Evolutionary conservation across 2,329 filamentous ascomycete species (phyloP), one percentile per base, ranked within the genome.

Genomic region (Aspergillus thermomutatus): DNA sequence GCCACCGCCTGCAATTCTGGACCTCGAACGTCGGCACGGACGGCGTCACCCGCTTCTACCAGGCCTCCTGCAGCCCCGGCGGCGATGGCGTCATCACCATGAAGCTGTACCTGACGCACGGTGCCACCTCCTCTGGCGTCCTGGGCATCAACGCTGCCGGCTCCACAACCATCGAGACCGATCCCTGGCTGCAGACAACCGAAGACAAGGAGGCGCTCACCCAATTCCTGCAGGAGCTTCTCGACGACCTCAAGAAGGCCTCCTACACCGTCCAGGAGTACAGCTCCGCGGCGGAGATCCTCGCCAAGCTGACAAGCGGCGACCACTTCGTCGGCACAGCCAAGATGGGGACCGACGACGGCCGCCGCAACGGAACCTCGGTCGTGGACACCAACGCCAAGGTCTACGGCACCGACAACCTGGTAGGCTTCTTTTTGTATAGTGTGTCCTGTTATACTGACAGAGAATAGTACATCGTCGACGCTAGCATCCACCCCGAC

Each of bases 401-500:
- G 72, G 84, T 89, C 5, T 88, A 84, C 65, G 86, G 86, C 40
- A 88, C 83, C 0, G 84, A 88, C 65, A 89, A 89, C 72, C 75
- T 88, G 60, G 63, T 64, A 59, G 49, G 60, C n/a, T 46, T 27
- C 43, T 17, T 31, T 4, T 28, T n/a, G 21, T 21, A n/a, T 28
- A 25, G n/a, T 23, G 9, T 17, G n/a, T 14, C 37, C 3, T 2
- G 7, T 19, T 10, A 6, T 25, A 40, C 46, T 58, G 34, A 55
- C 7, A 47, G 4, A 11, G 9, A 28, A 6, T 43, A 64, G 47
- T 88, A 86, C 64, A 82, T 89, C 14, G 84, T 89, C 3, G 87
- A 90, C 64, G 87, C 83, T 0, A 83, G 82, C 59, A 86, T 90
- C 65, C 87, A 89, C 75, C 87, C 87, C 0, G 87, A 87, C 60